These are phyloP conservation scores for Solanum rostratum DNA, from an alignment of 257 asterid genomes.

Conservation along the genomic window DNA sequence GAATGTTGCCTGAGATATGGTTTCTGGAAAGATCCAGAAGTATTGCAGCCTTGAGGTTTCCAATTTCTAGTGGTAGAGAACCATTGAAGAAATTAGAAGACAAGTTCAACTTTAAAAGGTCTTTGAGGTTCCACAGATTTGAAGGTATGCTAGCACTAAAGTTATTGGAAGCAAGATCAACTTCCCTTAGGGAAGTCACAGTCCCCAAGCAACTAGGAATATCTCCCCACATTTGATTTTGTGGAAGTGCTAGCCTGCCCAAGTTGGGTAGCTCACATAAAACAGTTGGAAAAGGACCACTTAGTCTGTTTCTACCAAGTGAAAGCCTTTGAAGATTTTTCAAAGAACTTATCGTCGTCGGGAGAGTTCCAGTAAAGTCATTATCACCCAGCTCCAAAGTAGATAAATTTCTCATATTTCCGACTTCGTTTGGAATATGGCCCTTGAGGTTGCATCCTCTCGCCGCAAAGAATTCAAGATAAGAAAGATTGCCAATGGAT, in stretches of 20 bases:
- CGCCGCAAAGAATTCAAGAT: not conserved
- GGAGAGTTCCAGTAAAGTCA: constrained; percentile 14
- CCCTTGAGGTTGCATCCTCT: not conserved
- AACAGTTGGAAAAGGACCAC: constrained; percentile 6
- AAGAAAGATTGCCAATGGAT: not conserved
- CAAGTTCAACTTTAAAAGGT: not conserved
- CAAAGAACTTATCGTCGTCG: not conserved
- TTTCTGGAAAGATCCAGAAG: constrained; percentile 1
- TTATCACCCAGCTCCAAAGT: constrained; percentile 2
- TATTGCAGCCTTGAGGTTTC: not conserved
- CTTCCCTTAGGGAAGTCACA: constrained; percentile 5
- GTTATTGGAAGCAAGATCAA: constrained; percentile 1
- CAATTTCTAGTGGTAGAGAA: not conserved
- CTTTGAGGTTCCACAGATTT: not conserved
- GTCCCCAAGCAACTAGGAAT: constrained; percentile 19
- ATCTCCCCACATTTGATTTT: constrained; percentile 11
- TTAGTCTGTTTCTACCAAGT: not conserved
- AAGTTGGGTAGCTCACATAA: not conserved
- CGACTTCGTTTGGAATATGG: not conserved
- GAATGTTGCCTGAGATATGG: constrained; percentile 16
- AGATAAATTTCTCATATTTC: constrained; percentile 12
- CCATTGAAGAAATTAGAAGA: not conserved
- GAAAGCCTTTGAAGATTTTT: not conserved
- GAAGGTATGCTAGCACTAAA: not conserved
- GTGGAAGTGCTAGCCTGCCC: not conserved